phyloP scores from a whole-genome alignment of 1,139 yeast species.

The Dujonia santamariae region DNA sequence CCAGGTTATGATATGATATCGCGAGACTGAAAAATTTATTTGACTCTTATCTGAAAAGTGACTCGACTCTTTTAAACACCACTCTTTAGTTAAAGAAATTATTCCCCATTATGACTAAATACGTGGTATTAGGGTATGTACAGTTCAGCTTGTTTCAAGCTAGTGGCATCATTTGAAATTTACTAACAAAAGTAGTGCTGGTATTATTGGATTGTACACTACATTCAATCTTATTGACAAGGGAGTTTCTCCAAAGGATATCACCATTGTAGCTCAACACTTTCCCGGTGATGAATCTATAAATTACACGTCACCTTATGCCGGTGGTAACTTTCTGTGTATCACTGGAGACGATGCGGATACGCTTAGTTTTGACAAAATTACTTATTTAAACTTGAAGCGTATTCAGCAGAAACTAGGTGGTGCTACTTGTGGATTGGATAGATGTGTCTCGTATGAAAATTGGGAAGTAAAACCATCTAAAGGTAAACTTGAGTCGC shows the following conservation, averaged over 20 bases:
- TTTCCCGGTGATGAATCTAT: conserved; percentile 74
- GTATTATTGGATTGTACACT: conserved; percentile 70
- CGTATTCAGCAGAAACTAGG: conserved; percentile 48
- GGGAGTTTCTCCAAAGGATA: conserved; percentile 43
- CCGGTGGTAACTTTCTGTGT: conserved; percentile 72
- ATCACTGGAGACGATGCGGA: conserved; percentile 57
- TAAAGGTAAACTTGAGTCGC: conserved; percentile 38
- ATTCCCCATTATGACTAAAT: conserved; percentile 19
- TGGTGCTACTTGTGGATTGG: conserved; percentile 52
- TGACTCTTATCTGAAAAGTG: too few species aligned
- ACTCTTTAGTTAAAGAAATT: too few species aligned
- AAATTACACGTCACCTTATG: conserved; percentile 75
- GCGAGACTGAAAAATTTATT: too few species aligned
- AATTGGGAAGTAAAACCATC: conserved; percentile 50
- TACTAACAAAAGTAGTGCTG: conserved; percentile 39
- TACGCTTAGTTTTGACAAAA: conserved; percentile 51
- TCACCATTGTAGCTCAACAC: conserved; percentile 58
- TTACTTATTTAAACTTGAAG: conserved; percentile 49
- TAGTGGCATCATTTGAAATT: background rate
- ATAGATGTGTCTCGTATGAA: conserved; percentile 51
- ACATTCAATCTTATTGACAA: conserved; percentile 49
- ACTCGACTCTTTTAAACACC: too few species aligned
- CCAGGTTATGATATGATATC: too few species aligned
- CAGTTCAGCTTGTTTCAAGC: background rate
- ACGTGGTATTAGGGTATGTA: conserved; percentile 34